Percentiles rank a stretch among this genome's conserved stretches.
These are phyloP conservation scores for Aspergillus pseudoterreus DNA, from an alignment of 2,329 filamentous ascomycete species.

Conservation along the genomic window DNA sequence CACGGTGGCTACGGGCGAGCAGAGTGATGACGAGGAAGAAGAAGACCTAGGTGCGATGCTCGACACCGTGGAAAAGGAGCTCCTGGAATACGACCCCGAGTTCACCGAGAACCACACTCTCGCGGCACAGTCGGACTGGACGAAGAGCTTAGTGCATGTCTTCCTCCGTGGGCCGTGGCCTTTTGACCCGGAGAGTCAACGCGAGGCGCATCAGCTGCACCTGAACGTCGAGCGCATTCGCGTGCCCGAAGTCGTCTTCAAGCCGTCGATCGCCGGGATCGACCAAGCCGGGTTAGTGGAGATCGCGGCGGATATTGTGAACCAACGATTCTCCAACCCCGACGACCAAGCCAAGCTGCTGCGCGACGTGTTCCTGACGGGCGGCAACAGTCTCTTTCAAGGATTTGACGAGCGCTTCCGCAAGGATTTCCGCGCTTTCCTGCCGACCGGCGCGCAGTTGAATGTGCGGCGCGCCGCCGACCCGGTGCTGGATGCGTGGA, in stretches of 20 bases:
- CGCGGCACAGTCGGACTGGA: conserved; percentile 93
- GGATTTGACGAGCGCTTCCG: conserved; percentile 81
- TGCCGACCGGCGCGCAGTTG: conserved; percentile 68
- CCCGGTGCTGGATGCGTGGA: conserved; percentile 85
- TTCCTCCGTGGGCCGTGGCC: conserved; percentile 85
- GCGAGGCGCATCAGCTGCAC: conserved; percentile 82
- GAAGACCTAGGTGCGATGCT: conserved; percentile 76
- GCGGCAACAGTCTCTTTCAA: conserved; percentile 83
- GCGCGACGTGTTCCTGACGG: conserved; percentile 86
- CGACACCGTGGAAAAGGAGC: conserved; percentile 74
- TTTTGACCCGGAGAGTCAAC: conserved; percentile 74
- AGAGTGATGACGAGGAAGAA: conserved; percentile 83
- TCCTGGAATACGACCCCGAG: conserved; percentile 78
- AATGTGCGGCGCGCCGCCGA: conserved; percentile 69
- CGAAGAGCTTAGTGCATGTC: conserved; percentile 81
- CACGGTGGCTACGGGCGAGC: conserved; percentile 76
- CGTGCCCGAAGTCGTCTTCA: conserved; percentile 89
- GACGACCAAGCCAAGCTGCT: conserved; percentile 66
- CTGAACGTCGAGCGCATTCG: conserved; percentile 95
- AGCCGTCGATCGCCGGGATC: conserved; percentile 83
- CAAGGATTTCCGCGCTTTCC: conserved; percentile 66
- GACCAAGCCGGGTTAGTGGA: conserved; percentile 93
- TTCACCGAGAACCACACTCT: conserved; percentile 92
- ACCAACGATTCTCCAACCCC: conserved; percentile 64
- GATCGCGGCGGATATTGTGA: conserved; percentile 85